Evolutionary conservation across 306 rosid genomes (phyloP), one percentile per base, ranked within the genome.

Genomic region (Notholithocarpus densiflorus): DNA sequence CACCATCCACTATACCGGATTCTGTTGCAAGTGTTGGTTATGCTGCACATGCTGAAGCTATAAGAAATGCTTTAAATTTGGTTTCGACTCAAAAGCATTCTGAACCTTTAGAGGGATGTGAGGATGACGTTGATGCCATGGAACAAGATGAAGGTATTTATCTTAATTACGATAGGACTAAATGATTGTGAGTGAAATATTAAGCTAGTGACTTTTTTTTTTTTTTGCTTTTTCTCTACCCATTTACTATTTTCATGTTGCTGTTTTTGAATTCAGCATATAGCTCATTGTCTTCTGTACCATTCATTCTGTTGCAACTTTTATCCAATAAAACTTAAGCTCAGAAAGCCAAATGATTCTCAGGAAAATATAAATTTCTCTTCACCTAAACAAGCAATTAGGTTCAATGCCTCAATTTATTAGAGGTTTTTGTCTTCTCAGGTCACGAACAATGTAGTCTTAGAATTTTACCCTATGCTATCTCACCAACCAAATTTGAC

Each of bases 111-210:
- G 14, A 1, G 15, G 65, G 27, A 23, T 73, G 76, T 53, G 76
- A 73, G 18, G 76, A 73, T 54, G 76, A 73, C 19, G 8, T 7
- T 24, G 65, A 73, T 54, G 24, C 26, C 61, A 73, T 27, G 76
- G 62, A 73, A 43, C 45, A 52, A 73, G 31, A 55, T 54, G 45
- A 55, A 73, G 77, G 66, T 55, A 29, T 53, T 51, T 20, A 73
- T 61, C 72, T 17, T 45, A 48, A 23, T 14, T 18, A 37, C 43
- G 0, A 64, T 6, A 32, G 2, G 18, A 14, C 4, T 31, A 6
- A 20, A n/a, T 60, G 10, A 37, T 37, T 37, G 43, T 6, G 43
- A 34, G 2, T 6, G 43, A 34, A 34, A 34, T 34, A 34, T 34
- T 34, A 34, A 6, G 40, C 40, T 34, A 34, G 40, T 34, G 43